These are phyloP conservation scores for Backusella liffmaniae DNA, from an alignment of 192 early-diverging fungal genomes.

Conservation along the genomic window DNA sequence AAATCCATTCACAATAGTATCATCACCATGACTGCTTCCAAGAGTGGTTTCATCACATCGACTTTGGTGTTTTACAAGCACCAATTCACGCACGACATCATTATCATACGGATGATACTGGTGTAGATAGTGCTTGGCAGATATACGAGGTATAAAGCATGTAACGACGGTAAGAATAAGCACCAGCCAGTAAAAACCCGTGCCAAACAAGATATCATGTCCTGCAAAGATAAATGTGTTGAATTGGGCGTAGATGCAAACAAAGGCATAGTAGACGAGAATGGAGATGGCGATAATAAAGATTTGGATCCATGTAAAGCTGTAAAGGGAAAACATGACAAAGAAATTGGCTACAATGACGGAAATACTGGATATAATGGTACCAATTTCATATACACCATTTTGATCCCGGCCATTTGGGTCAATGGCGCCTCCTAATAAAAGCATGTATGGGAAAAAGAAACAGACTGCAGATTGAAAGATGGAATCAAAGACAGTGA, in stretches of 20 bases:
- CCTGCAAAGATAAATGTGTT: slow-evolving; percentile 39
- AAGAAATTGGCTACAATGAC: slow-evolving; percentile 80
- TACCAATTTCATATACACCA: slow-evolving; percentile 70
- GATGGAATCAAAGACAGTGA: slow-evolving; percentile 65
- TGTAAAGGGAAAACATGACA: slow-evolving; percentile 71
- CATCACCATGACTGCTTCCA: background rate
- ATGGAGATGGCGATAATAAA: slow-evolving; percentile 48
- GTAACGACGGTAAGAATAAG: slow-evolving; percentile 56
- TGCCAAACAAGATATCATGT: slow-evolving; percentile 54
- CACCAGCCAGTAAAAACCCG: slow-evolving; percentile 71
- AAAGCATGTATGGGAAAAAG: slow-evolving; percentile 60
- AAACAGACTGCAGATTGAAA: slow-evolving; percentile 75
- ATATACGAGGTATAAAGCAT: slow-evolving; percentile 74
- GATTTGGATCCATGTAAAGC: slow-evolving; percentile 74
- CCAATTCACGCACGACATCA: slow-evolving; percentile 86
- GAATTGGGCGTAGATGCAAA: slow-evolving; percentile 57
- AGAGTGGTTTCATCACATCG: background rate
- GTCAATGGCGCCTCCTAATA: slow-evolving; percentile 43
- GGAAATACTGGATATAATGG: slow-evolving; percentile 67
- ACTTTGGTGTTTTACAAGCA: slow-evolving; percentile 15
- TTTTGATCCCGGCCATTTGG: slow-evolving; percentile 36
- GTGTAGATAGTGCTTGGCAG: slow-evolving; percentile 66
- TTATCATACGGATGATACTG: slow-evolving; percentile 79
- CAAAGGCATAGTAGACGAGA: slow-evolving; percentile 57
- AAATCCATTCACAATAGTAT: background rate